Evolutionary conservation across 495 filamentous ascomycete genomes (phyloP).

Genomic region (Margaritispora aquatica): DNA sequence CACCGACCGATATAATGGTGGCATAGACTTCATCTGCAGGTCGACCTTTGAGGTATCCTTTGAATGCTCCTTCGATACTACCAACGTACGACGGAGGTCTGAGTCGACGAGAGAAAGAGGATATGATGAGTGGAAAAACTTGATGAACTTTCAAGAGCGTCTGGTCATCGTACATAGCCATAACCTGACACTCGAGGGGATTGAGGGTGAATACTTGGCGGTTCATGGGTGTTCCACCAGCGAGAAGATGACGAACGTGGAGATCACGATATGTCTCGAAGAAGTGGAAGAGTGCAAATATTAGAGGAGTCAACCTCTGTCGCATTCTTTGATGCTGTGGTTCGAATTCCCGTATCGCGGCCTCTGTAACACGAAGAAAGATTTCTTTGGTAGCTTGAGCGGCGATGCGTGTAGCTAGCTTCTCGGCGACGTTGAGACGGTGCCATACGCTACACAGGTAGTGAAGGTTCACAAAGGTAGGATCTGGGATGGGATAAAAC

Average conservation of each 20-base stretch:
- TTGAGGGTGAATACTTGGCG: constrained; percentile 29
- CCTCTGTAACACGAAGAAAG: constrained; percentile 43
- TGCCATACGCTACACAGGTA: constrained; percentile 55
- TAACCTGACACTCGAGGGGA: constrained; percentile 46
- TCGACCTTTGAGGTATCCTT: constrained; percentile 48
- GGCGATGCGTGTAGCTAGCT: constrained; percentile 46
- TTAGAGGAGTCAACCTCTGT: constrained; percentile 44
- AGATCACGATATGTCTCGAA: constrained; percentile 50
- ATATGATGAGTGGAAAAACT: constrained; percentile 46
- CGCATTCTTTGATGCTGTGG: constrained; percentile 50
- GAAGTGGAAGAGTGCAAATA: constrained; percentile 54
- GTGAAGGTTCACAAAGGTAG: constrained; percentile 40
- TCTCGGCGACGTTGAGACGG: constrained; percentile 47
- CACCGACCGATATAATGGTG: constrained; percentile 46
- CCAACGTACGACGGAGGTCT: constrained; percentile 51
- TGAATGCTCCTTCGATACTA: constrained; percentile 46
- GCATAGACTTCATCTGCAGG: constrained; percentile 50
- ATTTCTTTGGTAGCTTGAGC: constrained; percentile 52
- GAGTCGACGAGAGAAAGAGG: constrained; percentile 48
- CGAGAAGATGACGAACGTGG: constrained; percentile 43
- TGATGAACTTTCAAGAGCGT: constrained; percentile 49
- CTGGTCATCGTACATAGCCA: constrained; percentile 51
- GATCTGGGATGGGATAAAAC: constrained; percentile 42
- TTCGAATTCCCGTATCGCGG: constrained; percentile 41
- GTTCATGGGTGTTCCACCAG: constrained; percentile 12